A percentile compares a stretch with the other conserved stretches of the same genome.
These are phyloP conservation scores for Tricholoma furcatifolium DNA, from an alignment of 768 basidiomycete species.

Conservation along the genomic window DNA sequence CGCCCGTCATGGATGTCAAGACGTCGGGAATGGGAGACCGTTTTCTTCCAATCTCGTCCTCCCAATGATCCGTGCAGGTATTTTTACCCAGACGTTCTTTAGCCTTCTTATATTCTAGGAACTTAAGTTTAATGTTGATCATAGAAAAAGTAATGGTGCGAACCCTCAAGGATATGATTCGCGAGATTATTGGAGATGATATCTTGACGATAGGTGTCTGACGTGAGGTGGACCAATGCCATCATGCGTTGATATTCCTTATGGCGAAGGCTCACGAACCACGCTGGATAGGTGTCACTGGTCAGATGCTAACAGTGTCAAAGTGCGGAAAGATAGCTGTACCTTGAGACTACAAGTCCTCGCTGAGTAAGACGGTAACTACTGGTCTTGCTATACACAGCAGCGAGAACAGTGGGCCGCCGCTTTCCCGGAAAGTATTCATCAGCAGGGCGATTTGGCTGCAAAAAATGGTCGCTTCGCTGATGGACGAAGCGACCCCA, in stretches of 20 bases:
- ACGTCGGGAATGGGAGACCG: constrained; percentile 16
- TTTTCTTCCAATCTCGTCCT: constrained; percentile 7
- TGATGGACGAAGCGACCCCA: constrained; percentile 19
- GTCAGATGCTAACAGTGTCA: not conserved
- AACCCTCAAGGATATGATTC: constrained; percentile 31
- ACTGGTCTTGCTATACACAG: constrained; percentile 34
- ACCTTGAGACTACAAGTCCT: constrained; percentile 31
- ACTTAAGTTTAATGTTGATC: not conserved
- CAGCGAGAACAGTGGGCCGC: constrained; percentile 32
- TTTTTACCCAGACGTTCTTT: constrained; percentile 21
- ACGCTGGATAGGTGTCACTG: constrained; percentile 15
- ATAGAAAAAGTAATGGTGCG: not conserved
- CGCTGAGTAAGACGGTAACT: constrained; percentile 13
- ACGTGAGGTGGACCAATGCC: constrained; percentile 27
- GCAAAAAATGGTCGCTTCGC: constrained; percentile 16
- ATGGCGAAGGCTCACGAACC: constrained; percentile 30
- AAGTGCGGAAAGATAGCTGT: not conserved
- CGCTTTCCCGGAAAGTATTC: constrained; percentile 26
- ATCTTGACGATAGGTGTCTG: constrained; percentile 31
- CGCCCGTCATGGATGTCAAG: constrained; percentile 17
- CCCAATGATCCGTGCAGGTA: constrained; percentile 21
- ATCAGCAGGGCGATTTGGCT: constrained; percentile 33
- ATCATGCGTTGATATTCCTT: constrained; percentile 27
- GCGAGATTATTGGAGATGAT: constrained; percentile 36
- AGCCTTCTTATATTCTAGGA: constrained; percentile 29